phyloP scores from a whole-genome alignment of 495 filamentous ascomycete species.

The Extremus antarcticus region DNA sequence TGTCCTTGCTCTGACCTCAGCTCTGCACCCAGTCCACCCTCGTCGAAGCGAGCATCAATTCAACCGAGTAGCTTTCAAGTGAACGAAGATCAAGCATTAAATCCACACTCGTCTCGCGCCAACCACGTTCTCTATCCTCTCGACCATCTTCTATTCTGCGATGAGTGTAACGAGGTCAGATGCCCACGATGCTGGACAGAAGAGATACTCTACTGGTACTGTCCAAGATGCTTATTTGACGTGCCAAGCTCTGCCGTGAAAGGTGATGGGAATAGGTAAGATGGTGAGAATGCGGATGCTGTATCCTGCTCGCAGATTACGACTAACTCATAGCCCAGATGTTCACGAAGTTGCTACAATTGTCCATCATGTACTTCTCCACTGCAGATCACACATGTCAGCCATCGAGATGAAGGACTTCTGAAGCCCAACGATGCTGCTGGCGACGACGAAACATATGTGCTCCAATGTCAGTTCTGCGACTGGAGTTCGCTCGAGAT shows the following conservation, averaged over 20 bases:
- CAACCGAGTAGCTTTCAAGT: conserved; percentile 40
- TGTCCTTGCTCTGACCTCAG: conserved; percentile 73
- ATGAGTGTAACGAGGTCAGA: conserved; percentile 90
- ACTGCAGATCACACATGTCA: conserved; percentile 47
- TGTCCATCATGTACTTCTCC: conserved; percentile 83
- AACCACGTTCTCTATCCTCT: conserved; percentile 86
- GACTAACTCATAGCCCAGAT: conserved; percentile 31
- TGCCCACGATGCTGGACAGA: conserved; percentile 86
- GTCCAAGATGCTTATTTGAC: conserved; percentile 93
- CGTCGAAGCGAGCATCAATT: conserved; percentile 31
- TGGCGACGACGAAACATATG: conserved; percentile 43
- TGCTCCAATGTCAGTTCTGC: conserved; percentile 79
- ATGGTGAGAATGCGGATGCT: conserved; percentile 1
- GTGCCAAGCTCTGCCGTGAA: conserved; percentile 81
- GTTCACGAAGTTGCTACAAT: conserved; percentile 87
- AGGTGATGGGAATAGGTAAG: conserved; percentile 81
- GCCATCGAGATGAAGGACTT: not conserved
- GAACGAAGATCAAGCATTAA: conserved; percentile 71
- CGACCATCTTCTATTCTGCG: conserved; percentile 90
- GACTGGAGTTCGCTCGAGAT: conserved; percentile 84
- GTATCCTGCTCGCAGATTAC: not conserved
- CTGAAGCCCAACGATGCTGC: conserved; percentile 2
- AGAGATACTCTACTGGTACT: conserved; percentile 88
- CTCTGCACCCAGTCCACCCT: conserved; percentile 21
- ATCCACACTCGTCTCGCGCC: conserved; percentile 70